Base-by-base conservation (phyloP, 2,329 filamentous ascomycete genomes). In the Mollisia scopiformis region DNA sequence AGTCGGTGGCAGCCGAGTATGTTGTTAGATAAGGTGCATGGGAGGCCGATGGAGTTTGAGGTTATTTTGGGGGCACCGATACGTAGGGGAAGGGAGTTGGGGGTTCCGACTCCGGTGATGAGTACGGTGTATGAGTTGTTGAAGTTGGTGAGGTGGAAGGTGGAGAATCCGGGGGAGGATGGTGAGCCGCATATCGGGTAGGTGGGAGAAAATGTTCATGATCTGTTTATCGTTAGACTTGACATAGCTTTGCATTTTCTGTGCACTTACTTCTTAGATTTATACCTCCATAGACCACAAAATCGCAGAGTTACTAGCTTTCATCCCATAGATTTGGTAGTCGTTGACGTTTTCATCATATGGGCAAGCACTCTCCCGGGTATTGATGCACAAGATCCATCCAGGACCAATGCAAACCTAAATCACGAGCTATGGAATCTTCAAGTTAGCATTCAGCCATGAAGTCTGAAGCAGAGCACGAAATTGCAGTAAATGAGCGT, bases 1-100 rank as follows among this genome's bases (percentile, higher is more conserved):
- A 63, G 57, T n/a, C 46, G 19, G 13, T 69, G 58, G 19, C 46
- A 60, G 33, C 73, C 74, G n/a, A 75, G 73, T 59, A 84, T 84
- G 82, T 75, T 80, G 47, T 65, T 79, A 19, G 81, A 84, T 65
- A 82, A 79, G 79, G 79, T 81, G 63, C 70, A 74, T 37, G 80
- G 80, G 1, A 77, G 79, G 66, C 74, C 71, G 46, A 80, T 84
- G 80, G 82, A 84, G 69, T 69, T 83, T 63, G 82, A 84, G 68
- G 82, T 83, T 41, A 83, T 84, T 53, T 65, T 84, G 21, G 81
- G 82, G 0, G 82, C 83, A 67, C 80, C 80, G 8, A 77, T 84
- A 37, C 69, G 79, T 58, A 77, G 80, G 35, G 81, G 81, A 10
- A 72, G 77, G 62, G 76, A 77, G 63, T 75, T 79, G 56, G 80